phyloP scores from a whole-genome alignment of 345 rosid species.

The Citrus unshiu region DNA sequence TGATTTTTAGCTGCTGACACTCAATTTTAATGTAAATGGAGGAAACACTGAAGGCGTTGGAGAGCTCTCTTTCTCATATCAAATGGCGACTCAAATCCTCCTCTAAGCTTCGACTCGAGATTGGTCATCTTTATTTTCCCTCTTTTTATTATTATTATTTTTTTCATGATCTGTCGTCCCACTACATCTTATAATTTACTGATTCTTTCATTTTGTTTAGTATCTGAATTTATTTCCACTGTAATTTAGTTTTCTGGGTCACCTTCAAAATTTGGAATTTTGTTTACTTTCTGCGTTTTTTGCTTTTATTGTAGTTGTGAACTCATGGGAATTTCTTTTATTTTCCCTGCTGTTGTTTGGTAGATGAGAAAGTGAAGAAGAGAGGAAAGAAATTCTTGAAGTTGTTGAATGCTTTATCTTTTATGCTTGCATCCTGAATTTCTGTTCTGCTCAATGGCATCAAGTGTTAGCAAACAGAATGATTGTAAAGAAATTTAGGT shows the following conservation, averaged over 20 bases:
- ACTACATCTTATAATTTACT: background rate
- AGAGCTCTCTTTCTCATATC: conserved; percentile 43
- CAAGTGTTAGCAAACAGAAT: background rate
- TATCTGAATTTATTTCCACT: background rate
- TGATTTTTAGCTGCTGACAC: background rate
- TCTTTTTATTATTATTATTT: background rate
- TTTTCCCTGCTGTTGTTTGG: background rate
- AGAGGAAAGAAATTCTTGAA: background rate
- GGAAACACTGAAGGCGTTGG: conserved; percentile 45
- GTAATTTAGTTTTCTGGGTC: background rate
- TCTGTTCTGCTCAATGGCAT: background rate
- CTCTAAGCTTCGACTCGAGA: conserved; percentile 68
- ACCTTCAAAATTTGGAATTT: background rate
- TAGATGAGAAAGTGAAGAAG: conserved; percentile 7
- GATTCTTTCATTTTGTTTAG: background rate
- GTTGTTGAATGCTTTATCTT: background rate
- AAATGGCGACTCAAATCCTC: conserved; percentile 70
- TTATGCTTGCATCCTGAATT: background rate
- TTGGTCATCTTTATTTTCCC: conserved; percentile 33
- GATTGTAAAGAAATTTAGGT: background rate
- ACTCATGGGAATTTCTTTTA: background rate
- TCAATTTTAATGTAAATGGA: conserved; percentile 26
- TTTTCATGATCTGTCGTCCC: background rate
- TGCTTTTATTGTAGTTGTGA: background rate
- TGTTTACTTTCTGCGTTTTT: conserved; percentile 5